A percentile compares a stretch with the other conserved stretches of the same genome.
These are phyloP conservation scores for Penicillium sp. DNA, from an alignment of 2,329 filamentous ascomycete genomes.

Conservation along the genomic window DNA sequence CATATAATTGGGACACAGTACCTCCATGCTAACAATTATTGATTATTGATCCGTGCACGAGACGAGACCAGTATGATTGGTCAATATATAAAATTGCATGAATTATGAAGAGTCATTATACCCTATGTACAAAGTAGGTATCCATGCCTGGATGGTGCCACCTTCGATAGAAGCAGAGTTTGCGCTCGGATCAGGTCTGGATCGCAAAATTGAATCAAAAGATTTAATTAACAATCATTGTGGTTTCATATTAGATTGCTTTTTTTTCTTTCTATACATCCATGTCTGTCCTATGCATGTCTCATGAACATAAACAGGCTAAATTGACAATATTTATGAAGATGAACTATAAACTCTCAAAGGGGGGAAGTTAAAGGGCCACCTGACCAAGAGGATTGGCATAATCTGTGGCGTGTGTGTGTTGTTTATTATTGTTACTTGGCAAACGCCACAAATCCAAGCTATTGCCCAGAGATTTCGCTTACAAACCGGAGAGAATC, in stretches of 20 bases:
- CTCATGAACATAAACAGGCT: background rate
- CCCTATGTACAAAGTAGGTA: too few species aligned
- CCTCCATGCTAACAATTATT: background rate
- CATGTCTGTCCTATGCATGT: background rate
- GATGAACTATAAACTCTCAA: background rate
- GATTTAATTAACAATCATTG: background rate
- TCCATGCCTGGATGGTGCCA: background rate
- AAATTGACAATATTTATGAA: background rate
- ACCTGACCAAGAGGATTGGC: background rate
- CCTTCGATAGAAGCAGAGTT: background rate
- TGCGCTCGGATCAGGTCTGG: background rate
- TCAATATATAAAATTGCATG: background rate
- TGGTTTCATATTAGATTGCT: background rate
- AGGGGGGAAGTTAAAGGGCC: background rate
- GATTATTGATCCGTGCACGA: background rate
- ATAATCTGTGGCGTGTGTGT: background rate
- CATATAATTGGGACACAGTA: background rate
- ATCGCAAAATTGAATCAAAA: background rate
- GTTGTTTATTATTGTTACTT: slow-evolving; percentile 3
- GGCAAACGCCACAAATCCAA: slow-evolving; percentile 2
- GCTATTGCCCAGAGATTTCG: background rate
- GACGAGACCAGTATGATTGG: background rate
- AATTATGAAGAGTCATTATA: background rate
- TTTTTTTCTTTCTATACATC: background rate
- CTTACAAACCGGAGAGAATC: background rate